These are phyloP conservation scores for Pichia cactophila DNA, from an alignment of 1,139 yeast species.

Conservation along the genomic window DNA sequence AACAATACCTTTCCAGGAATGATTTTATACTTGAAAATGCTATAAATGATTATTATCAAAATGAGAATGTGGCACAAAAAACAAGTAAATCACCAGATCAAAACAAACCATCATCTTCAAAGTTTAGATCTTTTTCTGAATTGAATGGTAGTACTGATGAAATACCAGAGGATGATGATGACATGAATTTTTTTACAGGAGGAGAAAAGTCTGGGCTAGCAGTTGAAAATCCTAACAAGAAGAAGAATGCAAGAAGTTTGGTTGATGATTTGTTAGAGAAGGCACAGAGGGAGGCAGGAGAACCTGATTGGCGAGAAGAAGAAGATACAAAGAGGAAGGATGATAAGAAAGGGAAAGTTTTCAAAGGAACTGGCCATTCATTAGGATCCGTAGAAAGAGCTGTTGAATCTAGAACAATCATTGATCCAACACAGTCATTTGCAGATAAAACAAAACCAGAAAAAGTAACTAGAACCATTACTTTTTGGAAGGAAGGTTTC, in stretches of 20 bases:
- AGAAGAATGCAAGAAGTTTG: slow-evolving; percentile 27
- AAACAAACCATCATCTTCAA: slow-evolving; percentile 7
- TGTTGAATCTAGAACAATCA: slow-evolving; percentile 35
- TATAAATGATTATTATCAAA: slow-evolving; percentile 15
- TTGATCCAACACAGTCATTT: slow-evolving; percentile 18
- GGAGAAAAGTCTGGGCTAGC: slow-evolving; percentile 93
- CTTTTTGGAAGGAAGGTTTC: slow-evolving; percentile 96
- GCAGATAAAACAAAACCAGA: slow-evolving; percentile 32
- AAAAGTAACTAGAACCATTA: slow-evolving; percentile 65
- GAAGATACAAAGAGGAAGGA: slow-evolving; percentile 31
- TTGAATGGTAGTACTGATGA: slow-evolving; percentile 24
- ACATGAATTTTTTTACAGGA: slow-evolving; percentile 80
- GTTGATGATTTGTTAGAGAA: slow-evolving; percentile 54
- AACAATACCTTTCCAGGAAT: slow-evolving; percentile 33
- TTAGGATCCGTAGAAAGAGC: slow-evolving; percentile 54
- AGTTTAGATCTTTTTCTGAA: slow-evolving; percentile 33
- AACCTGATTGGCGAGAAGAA: slow-evolving; percentile 32
- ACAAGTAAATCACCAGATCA: slow-evolving; percentile 14
- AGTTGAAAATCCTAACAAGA: slow-evolving; percentile 81
- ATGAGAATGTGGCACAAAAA: slow-evolving; percentile 6
- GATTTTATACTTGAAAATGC: slow-evolving; percentile 29
- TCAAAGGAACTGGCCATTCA: slow-evolving; percentile 72
- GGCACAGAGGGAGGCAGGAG: slow-evolving; percentile 41
- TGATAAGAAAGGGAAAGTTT: slow-evolving; percentile 30
- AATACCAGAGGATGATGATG: slow-evolving; percentile 52